phyloP scores from a whole-genome alignment of 208 protist genomes.

The Trypanosoma scelopori region DNA sequence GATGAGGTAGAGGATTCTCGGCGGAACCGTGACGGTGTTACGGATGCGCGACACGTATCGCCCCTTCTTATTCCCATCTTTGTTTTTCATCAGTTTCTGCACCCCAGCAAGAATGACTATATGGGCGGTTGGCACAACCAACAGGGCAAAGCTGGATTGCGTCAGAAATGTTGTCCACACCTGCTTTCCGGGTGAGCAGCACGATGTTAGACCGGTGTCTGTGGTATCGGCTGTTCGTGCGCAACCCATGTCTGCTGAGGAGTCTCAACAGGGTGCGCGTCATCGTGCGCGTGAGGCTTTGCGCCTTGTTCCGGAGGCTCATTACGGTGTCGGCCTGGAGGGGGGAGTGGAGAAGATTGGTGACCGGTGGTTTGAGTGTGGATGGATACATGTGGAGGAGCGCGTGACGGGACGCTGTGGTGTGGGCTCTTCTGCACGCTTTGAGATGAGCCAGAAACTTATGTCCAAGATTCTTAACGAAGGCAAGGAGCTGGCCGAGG shows the following conservation, averaged over 20 bases:
- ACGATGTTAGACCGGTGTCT: constrained; percentile 43
- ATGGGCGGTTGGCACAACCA: constrained; percentile 78
- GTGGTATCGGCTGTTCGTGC: constrained; percentile 56
- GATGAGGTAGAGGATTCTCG: too few relatives aligned
- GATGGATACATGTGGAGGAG: constrained; percentile 78
- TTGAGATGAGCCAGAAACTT: constrained; percentile 72
- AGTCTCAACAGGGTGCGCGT: constrained; percentile 49
- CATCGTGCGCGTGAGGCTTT: constrained; percentile 57
- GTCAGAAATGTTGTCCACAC: constrained; percentile 41
- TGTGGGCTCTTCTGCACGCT: constrained; percentile 71
- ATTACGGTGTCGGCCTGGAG: constrained; percentile 80
- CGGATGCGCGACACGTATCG: neutral
- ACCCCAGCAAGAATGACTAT: constrained; percentile 24
- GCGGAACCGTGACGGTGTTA: neutral
- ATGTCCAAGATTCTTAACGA: constrained; percentile 71
- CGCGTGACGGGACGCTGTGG: constrained; percentile 45
- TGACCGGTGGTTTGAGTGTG: constrained; percentile 77
- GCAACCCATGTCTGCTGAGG: constrained; percentile 81
- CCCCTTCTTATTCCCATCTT: neutral
- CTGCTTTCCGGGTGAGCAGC: constrained; percentile 52
- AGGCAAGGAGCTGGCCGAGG: constrained; percentile 72
- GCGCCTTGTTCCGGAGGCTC: constrained; percentile 37
- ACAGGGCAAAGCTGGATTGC: constrained; percentile 68
- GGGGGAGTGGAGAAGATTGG: constrained; percentile 71
- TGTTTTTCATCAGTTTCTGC: constrained; percentile 2